Evolutionary conservation across 2,329 filamentous ascomycete genomes (phyloP).

Genomic region (Nigrospora sphaerica): DNA sequence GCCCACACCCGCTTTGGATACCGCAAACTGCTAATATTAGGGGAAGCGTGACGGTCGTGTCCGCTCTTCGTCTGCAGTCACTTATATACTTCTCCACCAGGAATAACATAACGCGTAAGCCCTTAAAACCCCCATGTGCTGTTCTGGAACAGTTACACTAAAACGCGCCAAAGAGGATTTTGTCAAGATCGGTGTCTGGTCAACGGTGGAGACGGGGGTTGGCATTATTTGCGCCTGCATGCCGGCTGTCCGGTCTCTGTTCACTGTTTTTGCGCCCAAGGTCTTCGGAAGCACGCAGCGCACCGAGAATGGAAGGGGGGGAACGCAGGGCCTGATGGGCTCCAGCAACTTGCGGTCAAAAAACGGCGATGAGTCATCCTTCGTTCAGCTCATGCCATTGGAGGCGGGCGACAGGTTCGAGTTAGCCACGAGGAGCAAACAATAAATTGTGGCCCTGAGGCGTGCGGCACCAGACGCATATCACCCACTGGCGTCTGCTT

Average conservation of each 20-base stretch:
- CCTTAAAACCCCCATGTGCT: neutral
- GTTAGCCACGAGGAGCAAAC: no score
- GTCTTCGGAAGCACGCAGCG: constrained; percentile 16
- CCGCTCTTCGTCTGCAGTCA: no score
- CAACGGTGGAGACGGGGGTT: constrained; percentile 24
- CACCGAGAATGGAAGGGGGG: neutral
- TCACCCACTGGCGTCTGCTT: no score
- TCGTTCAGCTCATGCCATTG: no score
- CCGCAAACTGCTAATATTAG: constrained; percentile 17
- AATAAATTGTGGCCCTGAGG: no score
- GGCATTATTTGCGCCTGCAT: constrained; percentile 24
- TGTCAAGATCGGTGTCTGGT: constrained; percentile 22
- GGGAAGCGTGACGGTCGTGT: constrained; percentile 1
- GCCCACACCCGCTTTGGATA: constrained; percentile 12
- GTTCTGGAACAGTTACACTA: neutral
- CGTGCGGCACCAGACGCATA: no score
- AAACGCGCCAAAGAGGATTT: constrained; percentile 16
- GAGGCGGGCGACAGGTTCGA: no score
- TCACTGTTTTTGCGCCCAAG: constrained; percentile 17
- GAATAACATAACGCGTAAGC: no score
- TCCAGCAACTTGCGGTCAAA: no score
- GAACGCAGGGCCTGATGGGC: no score
- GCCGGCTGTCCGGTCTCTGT: constrained; percentile 22
- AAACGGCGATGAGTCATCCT: no score
- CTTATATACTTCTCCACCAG: no score